Conservation (phyloP, 306 rosid genomes). For the Luffa aegyptiaca region DNA sequence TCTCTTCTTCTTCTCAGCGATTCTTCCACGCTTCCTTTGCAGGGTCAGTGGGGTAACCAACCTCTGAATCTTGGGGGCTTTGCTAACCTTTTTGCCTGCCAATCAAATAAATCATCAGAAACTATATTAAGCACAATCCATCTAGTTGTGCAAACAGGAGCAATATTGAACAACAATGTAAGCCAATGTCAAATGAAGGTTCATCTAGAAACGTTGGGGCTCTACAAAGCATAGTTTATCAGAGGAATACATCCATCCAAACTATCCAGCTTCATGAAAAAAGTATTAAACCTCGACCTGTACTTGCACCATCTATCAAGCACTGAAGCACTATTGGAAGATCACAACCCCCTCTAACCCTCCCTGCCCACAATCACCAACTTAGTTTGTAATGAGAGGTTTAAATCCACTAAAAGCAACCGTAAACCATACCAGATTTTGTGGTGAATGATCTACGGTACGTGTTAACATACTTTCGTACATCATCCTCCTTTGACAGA, state of each 20-base stretch:
- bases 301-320: neutral
- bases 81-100: constrained; percentile 43
- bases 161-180: neutral
- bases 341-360: neutral
- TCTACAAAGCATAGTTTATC: neutral
- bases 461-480: constrained; percentile 48
- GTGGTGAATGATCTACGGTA: constrained; percentile 41
- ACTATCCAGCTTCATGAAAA: neutral
- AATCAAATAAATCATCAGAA: neutral
- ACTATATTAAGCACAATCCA: neutral
- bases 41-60: constrained; percentile 49
- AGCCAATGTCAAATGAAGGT: neutral
- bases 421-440: constrained; percentile 22
- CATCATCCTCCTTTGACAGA: constrained; percentile 52
- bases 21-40: constrained; percentile 45
- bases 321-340: neutral
- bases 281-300: neutral
- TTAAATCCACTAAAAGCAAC: neutral
- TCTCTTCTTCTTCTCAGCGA: constrained; percentile 49
- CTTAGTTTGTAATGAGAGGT: neutral
- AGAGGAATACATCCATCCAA: neutral
- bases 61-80: constrained; percentile 59
- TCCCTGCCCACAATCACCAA: neutral
- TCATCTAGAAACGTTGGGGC: neutral
- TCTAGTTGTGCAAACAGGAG: neutral